Evolutionary conservation across 2,329 filamentous ascomycete genomes (phyloP), one percentile per base, ranked within the genome.

Genomic region (Rutstroemia sydowiana): DNA sequence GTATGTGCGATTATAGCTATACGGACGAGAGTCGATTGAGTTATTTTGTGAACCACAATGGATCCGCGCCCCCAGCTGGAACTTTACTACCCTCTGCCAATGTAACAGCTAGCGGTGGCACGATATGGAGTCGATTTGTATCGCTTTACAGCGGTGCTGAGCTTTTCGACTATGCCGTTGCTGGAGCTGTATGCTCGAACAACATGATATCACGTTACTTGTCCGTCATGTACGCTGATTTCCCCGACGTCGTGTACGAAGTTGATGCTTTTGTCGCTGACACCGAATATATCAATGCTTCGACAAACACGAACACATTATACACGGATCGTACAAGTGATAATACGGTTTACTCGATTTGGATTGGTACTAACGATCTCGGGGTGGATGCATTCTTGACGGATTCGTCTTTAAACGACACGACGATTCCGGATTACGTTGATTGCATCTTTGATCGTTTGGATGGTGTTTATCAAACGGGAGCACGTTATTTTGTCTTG

Each of bases 331-430:
- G 74, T 42, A 73, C 71, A 2, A 60, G 75, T 1, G 68, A 77
- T 28, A 81, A 82, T 56, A 88, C 85, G 0, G 81, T 88, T 2
- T 91, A 89, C 62, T 75, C 81, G 1, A 76, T 91, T 46, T 91
- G 85, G 85, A 89, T 91, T 60, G 87, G 87, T 3, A 90, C 86
- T 21, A 92, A 92, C 63, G 87, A 93, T 62, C 71, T 92, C 9
- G 86, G 87, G 20, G 74, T 72, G 52, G 68, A 74, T 47, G 84
- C 77, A 8, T 85, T 90, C 63, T 66, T 91, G 30, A 80, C 76
- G 4, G 84, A 88, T 63, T 74, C 73, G 21, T 82, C 88, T 63
- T 67, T 63, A 23, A 45, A 60, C 0, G 77, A 75, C 11, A 81
- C 79, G 21, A 83, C 78, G 2, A 74, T 90, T 5, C 71, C 74